Conservation (phyloP, 768 basidiomycete genomes). For the Russula dissimulans region DNA sequence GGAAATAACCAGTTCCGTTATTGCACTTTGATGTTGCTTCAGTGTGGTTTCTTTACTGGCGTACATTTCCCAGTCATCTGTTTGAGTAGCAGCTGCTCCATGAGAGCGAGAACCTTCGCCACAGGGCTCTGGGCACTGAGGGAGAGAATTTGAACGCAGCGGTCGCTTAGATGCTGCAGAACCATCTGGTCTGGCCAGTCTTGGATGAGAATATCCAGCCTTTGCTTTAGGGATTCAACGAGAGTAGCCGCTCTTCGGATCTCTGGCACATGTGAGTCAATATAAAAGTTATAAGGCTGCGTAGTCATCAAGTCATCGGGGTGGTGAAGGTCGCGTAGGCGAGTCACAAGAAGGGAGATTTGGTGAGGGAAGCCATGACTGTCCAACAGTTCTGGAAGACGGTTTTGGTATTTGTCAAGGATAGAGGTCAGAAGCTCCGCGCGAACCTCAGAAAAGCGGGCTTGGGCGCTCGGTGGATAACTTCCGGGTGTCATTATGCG, state of each 20-base stretch:
- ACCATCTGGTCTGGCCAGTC: conserved; percentile 99
- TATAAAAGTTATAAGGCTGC: conserved; percentile 64
- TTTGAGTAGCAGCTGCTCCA: conserved; percentile 85
- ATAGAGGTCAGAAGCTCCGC: conserved; percentile 13
- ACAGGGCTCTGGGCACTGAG: conserved; percentile 61
- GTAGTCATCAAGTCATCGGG: conserved; percentile 8
- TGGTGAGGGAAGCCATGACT: conserved; percentile 41
- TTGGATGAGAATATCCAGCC: conserved; percentile 47
- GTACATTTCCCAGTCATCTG: conserved; percentile 94
- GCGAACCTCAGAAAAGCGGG: conserved; percentile 14
- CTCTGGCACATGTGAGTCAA: conserved; percentile 66
- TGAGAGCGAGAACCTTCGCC: conserved; percentile 68
- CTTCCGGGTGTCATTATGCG: conserved; percentile 27
- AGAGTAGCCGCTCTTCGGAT: conserved; percentile 49
- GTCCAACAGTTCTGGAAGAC: conserved; percentile 35
- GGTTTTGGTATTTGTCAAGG: conserved; percentile 6
- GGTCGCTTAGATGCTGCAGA: conserved; percentile 69
- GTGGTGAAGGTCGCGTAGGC: conserved; percentile 28
- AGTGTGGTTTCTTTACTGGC: conserved; percentile 88
- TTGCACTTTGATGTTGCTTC: conserved; percentile 48
- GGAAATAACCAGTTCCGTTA: conserved; percentile 68
- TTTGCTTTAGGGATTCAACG: conserved; percentile 40
- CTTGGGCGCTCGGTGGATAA: conserved; percentile 27
- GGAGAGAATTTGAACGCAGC: conserved; percentile 55
- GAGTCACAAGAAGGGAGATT: conserved; percentile 38